Evolutionary conservation across 768 basidiomycete species (phyloP).

Genomic region (Suillus hirtellus): DNA sequence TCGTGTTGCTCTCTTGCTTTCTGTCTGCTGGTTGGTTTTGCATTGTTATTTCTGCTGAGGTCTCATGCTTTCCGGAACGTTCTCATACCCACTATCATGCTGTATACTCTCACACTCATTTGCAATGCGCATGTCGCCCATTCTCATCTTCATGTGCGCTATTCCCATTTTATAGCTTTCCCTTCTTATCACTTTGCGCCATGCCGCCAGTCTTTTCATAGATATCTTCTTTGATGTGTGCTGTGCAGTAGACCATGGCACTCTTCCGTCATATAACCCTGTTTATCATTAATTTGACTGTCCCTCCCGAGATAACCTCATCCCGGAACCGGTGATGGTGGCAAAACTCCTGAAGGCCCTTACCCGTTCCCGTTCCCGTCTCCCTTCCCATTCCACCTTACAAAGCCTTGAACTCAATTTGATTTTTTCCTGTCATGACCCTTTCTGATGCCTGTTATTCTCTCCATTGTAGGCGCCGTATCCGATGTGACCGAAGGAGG

Average conservation of each 20-base stretch:
- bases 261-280: background rate
- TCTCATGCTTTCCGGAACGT: background rate
- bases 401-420: slow-evolving; percentile 7
- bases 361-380: background rate
- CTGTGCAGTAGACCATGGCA: background rate
- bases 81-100: slow-evolving; percentile 2
- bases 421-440: background rate
- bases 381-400: slow-evolving; percentile 1
- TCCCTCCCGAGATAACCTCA: slow-evolving; percentile 5
- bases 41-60: background rate
- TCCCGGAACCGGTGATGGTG: background rate
- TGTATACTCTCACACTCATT: slow-evolving; percentile 6
- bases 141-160: background rate
- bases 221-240: background rate
- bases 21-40: background rate
- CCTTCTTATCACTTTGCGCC: slow-evolving; percentile 2
- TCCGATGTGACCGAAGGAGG: background rate
- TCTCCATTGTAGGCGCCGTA: background rate
- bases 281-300: background rate
- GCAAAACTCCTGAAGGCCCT: background rate
- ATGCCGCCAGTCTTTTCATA: slow-evolving; percentile 5
- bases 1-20: background rate
- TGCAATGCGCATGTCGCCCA: background rate
- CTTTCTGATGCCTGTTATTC: background rate
- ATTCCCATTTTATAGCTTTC: slow-evolving; percentile 3